Evolutionary conservation across 805 yeast genomes (phyloP).

Genomic region (Candida nanaspora): DNA sequence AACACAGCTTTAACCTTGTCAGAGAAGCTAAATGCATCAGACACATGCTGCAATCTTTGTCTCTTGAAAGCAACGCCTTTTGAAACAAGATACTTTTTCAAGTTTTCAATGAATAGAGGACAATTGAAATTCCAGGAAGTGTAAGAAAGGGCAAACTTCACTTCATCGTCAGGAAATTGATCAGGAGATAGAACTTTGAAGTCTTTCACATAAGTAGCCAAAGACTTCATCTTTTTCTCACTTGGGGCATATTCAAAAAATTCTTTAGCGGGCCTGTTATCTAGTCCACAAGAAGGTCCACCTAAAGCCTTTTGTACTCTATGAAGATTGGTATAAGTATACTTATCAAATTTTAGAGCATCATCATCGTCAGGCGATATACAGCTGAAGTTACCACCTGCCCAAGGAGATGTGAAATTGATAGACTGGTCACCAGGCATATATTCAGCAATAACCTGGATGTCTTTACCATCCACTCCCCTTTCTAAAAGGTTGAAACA

Average conservation of each 20-base stretch:
- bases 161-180: conserved; percentile 43
- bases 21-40: conserved; percentile 38
- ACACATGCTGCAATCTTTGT: conserved; percentile 41
- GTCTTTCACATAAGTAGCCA: conserved; percentile 42
- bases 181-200: conserved; percentile 28
- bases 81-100: conserved; percentile 35
- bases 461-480: conserved; percentile 30
- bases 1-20: conserved; percentile 41
- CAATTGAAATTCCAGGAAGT: conserved; percentile 68
- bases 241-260: conserved; percentile 48
- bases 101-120: conserved; percentile 48
- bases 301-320: conserved; percentile 41
- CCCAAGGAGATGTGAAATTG: conserved; percentile 76
- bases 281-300: conserved; percentile 46
- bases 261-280: conserved; percentile 48
- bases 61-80: conserved; percentile 48
- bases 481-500: conserved; percentile 38
- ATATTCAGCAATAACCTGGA: conserved; percentile 56
- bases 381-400: conserved; percentile 58
- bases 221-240: conserved; percentile 36
- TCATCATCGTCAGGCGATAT: conserved; percentile 52
- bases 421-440: conserved; percentile 76
- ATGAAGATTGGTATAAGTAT: conserved; percentile 44
- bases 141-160: conserved; percentile 47
- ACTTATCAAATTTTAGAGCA: conserved; percentile 45